phyloP scores from a whole-genome alignment of 345 rosid species.

The Erysimum cheiranthoides region DNA sequence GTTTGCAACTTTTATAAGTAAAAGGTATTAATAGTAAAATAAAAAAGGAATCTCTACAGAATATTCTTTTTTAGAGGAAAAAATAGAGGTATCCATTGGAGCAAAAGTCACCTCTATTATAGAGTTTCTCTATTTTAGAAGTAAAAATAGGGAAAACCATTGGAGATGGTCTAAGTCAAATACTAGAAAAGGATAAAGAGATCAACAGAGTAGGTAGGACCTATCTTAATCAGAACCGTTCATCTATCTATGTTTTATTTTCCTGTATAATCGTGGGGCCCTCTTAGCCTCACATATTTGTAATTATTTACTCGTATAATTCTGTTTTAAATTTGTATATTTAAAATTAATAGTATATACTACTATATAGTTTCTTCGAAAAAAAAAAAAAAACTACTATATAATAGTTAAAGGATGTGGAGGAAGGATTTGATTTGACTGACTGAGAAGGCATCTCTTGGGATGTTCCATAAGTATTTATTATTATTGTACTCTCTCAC shows the following conservation, averaged over 20 bases:
- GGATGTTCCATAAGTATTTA: constrained; percentile 42
- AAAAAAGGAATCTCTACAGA: no score
- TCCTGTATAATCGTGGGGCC: constrained; percentile 24
- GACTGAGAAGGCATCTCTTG: constrained; percentile 46
- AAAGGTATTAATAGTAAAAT: no score
- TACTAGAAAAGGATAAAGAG: constrained; percentile 31
- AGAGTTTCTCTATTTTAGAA: no score
- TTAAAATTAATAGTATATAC: background rate
- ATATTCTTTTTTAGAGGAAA: no score
- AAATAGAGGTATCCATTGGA: no score
- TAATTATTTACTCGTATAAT: constrained; percentile 5
- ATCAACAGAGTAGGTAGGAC: constrained; percentile 24
- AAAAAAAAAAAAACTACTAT: no score
- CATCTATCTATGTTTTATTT: constrained; percentile 29
- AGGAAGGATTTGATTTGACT: constrained; percentile 42
- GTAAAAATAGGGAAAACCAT: no score
- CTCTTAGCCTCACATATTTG: background rate
- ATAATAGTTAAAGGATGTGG: constrained; percentile 7
- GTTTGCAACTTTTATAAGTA: no score
- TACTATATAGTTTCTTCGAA: no score
- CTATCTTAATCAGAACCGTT: constrained; percentile 28
- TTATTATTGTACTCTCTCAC: constrained; percentile 31
- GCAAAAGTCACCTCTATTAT: no score
- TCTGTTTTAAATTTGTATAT: background rate
- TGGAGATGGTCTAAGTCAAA: no score